These are phyloP conservation scores for Colletotrichum noveboracense DNA, from an alignment of 2,329 filamentous ascomycete genomes.

Conservation along the genomic window DNA sequence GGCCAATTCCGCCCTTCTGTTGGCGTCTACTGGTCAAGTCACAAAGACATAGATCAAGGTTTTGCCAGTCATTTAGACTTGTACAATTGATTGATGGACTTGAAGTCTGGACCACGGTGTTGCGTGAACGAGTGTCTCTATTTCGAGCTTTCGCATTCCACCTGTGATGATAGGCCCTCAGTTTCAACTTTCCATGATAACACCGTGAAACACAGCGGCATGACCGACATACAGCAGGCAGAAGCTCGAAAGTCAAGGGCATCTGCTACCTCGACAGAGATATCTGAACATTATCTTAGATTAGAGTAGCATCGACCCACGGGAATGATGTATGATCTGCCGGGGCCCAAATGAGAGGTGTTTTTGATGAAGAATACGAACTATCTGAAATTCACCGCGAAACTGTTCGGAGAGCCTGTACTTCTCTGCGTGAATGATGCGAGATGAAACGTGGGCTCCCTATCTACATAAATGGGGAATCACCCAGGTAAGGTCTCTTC, in stretches of 20 bases:
- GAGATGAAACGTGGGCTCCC: not conserved
- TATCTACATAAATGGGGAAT: not conserved
- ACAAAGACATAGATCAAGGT: not conserved
- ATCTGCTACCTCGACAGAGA: not conserved
- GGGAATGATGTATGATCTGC: accelerated
- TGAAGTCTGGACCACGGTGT: not conserved
- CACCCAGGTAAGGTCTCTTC: not conserved
- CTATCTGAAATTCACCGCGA: accelerated
- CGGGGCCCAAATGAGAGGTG: no score
- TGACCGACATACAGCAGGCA: not conserved
- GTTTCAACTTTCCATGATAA: not conserved
- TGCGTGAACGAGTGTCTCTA: not conserved
- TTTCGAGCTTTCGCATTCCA: not conserved
- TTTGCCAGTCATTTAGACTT: accelerated
- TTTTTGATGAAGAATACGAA: not conserved
- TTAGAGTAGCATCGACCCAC: not conserved
- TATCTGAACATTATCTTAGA: not conserved
- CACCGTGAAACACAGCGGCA: not conserved
- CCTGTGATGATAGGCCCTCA: not conserved
- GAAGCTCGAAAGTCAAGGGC: not conserved
- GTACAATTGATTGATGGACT: not conserved
- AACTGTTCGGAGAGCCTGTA: not conserved
- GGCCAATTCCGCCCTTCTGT: not conserved
- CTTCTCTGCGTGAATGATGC: not conserved
- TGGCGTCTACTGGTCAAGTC: not conserved